Evolutionary conservation across 2,329 filamentous ascomycete genomes (phyloP).

Genomic region (Huntiella bhutanensis): DNA sequence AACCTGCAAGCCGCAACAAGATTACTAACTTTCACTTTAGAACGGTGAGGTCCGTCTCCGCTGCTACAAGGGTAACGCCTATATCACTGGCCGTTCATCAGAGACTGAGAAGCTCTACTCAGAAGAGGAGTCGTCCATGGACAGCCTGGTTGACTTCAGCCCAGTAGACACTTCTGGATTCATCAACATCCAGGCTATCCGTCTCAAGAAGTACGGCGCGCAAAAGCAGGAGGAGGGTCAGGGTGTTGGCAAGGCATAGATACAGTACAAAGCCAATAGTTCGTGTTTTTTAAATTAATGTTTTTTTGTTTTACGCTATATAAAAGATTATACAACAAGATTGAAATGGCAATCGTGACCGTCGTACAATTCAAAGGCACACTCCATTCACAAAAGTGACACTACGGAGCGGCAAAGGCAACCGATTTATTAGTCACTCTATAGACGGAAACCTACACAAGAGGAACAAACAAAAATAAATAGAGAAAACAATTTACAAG

Average conservation of each 20-base stretch:
- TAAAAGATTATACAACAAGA: no score
- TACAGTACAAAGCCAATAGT: neutral
- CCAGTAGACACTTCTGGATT: conserved; percentile 29
- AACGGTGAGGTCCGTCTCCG: conserved; percentile 21
- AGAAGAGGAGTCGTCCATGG: conserved; percentile 31
- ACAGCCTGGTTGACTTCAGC: conserved; percentile 26
- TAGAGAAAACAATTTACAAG: no score
- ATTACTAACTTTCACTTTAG: neutral
- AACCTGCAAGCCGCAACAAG: neutral
- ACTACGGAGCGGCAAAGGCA: no score
- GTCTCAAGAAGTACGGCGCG: conserved; percentile 30
- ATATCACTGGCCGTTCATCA: conserved; percentile 27
- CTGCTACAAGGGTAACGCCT: conserved; percentile 29
- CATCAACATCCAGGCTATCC: conserved; percentile 51
- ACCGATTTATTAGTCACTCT: no score
- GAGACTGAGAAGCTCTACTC: conserved; percentile 31
- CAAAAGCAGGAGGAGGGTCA: conserved; percentile 19
- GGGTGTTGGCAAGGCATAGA: conserved; percentile 12
- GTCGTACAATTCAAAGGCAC: no score
- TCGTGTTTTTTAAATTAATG: neutral
- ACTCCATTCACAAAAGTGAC: no score
- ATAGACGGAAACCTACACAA: no score
- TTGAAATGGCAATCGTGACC: no score
- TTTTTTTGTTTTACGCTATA: neutral
- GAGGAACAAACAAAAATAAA: no score